phyloP scores from a whole-genome alignment of 106 monocot species.

The Agapanthus africanus region DNA sequence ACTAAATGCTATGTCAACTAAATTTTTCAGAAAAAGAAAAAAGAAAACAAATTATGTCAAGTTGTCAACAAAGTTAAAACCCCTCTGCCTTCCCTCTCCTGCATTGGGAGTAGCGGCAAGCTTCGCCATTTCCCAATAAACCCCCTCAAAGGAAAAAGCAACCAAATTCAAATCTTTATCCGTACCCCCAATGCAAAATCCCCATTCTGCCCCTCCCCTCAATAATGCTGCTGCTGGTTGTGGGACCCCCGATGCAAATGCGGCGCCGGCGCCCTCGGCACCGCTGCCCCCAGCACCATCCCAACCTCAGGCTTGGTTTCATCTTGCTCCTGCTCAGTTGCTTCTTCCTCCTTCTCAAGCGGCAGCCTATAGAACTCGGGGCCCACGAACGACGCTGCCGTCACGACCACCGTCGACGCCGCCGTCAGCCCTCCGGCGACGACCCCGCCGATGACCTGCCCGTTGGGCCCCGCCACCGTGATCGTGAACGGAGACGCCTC shows the following conservation, averaged over 20 bases:
- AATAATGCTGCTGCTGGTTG: background rate
- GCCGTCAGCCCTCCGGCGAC: constrained; percentile 39
- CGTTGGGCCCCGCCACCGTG: constrained; percentile 38
- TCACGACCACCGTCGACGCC: constrained; percentile 28
- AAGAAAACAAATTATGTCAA: too few relatives aligned
- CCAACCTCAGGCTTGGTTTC: background rate
- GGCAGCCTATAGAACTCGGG: constrained; percentile 39
- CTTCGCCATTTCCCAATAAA: background rate
- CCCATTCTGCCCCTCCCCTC: background rate
- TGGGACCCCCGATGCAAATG: constrained; percentile 3
- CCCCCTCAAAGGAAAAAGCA: background rate
- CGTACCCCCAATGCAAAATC: background rate
- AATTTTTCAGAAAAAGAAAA: too few relatives aligned
- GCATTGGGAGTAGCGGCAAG: background rate
- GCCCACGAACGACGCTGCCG: constrained; percentile 29
- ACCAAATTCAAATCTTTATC: background rate
- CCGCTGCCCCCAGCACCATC: background rate
- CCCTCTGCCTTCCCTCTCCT: background rate
- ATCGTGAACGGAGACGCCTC: constrained; percentile 18
- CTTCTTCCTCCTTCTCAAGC: background rate
- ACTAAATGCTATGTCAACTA: too few relatives aligned
- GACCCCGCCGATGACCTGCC: constrained; percentile 59
- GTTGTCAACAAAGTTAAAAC: too few relatives aligned
- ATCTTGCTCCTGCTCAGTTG: background rate
- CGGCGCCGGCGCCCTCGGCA: background rate